phyloP scores from a whole-genome alignment of 2,329 filamentous ascomycete species.

The Bretziella fagacearum region DNA sequence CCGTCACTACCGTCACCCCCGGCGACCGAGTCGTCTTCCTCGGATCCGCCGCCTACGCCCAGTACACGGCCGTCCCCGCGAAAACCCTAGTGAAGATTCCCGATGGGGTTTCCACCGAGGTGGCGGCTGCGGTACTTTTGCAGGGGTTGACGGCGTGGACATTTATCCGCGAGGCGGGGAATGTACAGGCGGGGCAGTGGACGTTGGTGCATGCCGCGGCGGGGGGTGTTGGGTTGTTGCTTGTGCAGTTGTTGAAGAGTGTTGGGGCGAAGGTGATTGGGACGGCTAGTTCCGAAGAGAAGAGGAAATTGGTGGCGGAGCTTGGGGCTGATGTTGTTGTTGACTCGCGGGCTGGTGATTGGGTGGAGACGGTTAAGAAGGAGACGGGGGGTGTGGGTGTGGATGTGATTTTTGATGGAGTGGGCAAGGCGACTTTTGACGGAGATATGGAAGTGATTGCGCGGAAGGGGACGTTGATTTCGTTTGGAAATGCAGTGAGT shows the following conservation, averaged over 20 bases:
- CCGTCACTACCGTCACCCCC: constrained; percentile 26
- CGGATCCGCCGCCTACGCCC: constrained; percentile 34
- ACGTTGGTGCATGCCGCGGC: constrained; percentile 73
- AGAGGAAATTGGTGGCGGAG: constrained; percentile 49
- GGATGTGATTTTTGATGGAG: constrained; percentile 67
- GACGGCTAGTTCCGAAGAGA: constrained; percentile 57
- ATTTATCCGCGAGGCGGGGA: constrained; percentile 57
- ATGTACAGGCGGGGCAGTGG: constrained; percentile 64
- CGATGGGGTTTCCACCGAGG: constrained; percentile 38
- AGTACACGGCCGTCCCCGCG: constrained; percentile 38
- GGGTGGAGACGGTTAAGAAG: constrained; percentile 43
- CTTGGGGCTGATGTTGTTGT: constrained; percentile 58
- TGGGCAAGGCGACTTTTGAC: constrained; percentile 75
- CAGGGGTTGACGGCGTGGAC: constrained; percentile 74
- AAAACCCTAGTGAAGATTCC: constrained; percentile 46
- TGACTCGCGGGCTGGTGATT: constrained; percentile 25
- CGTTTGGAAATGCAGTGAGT: constrained; percentile 64
- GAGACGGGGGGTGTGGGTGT: constrained; percentile 59
- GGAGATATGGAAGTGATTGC: constrained; percentile 55
- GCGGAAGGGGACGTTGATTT: constrained; percentile 59
- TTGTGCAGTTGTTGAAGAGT: constrained; percentile 56
- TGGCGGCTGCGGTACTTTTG: constrained; percentile 52
- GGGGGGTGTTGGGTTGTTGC: constrained; percentile 59
- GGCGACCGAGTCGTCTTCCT: constrained; percentile 62
- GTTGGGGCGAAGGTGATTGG: constrained; percentile 66